Conservation (phyloP, 1,284 basidiomycete species). For the Puccinia novopanici region DNA sequence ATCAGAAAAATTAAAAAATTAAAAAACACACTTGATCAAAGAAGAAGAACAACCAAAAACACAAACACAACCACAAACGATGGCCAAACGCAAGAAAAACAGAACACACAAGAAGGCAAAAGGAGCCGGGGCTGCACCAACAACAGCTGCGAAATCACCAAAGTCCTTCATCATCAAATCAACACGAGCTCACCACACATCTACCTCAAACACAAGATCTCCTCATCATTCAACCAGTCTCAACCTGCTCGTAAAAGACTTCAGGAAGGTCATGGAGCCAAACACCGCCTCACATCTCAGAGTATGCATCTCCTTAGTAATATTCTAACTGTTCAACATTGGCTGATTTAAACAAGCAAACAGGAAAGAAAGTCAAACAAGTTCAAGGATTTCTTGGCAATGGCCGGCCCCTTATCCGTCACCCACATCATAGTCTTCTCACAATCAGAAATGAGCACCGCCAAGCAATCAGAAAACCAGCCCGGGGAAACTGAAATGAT, state of each 20-base stretch:
- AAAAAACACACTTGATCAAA: not conserved
- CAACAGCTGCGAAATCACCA: slow-evolving; percentile 55
- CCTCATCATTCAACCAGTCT: slow-evolving; percentile 34
- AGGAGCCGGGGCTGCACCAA: not conserved
- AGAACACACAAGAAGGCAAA: slow-evolving; percentile 49
- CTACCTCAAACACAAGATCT: not conserved
- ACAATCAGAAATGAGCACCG: slow-evolving; percentile 56
- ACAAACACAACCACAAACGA: not conserved
- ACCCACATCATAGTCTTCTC: slow-evolving; percentile 87
- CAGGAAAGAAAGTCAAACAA: slow-evolving; percentile 90
- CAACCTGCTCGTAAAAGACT: slow-evolving; percentile 74
- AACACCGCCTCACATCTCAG: slow-evolving; percentile 88
- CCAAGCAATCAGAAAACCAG: slow-evolving; percentile 52
- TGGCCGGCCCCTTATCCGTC: slow-evolving; percentile 87
- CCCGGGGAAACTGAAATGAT: slow-evolving; percentile 76
- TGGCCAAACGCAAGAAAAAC: slow-evolving; percentile 50
- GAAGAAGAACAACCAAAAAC: no score
- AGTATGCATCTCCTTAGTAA: slow-evolving; percentile 62
- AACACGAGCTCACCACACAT: slow-evolving; percentile 17
- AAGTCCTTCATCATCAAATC: slow-evolving; percentile 78
- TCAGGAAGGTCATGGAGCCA: slow-evolving; percentile 95
- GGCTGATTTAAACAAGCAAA: slow-evolving; percentile 38
- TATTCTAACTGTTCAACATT: no score
- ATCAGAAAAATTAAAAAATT: not conserved
- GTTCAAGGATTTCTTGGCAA: slow-evolving; percentile 87